Evolutionary conservation across 306 rosid genomes (phyloP).

Genomic region (Dalbergia cultrata): DNA sequence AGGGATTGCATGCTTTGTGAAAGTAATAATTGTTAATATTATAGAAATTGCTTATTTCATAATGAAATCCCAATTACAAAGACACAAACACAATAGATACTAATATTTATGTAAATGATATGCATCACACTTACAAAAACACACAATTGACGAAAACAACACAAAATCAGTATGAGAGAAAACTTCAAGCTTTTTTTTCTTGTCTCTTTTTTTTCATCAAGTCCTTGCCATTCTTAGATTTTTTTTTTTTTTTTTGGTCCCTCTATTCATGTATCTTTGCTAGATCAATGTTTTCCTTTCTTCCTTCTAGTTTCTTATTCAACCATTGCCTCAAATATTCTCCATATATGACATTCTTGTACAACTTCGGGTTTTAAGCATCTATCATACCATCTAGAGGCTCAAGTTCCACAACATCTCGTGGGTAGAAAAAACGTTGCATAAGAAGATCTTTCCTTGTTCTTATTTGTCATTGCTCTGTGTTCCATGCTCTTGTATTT

Average conservation of each 20-base stretch:
- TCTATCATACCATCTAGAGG: constrained; percentile 52
- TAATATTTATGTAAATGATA: background rate
- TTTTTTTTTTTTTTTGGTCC: no score
- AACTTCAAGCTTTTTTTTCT: no score
- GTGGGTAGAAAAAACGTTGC: constrained; percentile 47
- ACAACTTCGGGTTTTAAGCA: constrained; percentile 44
- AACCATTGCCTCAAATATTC: constrained; percentile 54
- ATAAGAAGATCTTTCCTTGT: constrained; percentile 44
- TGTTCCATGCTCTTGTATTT: constrained; percentile 60
- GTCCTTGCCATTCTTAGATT: no score
- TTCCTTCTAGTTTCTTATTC: constrained; percentile 54
- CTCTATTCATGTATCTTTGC: constrained; percentile 29
- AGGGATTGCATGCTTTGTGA: background rate
- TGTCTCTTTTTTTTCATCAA: no score
- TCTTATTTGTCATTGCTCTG: constrained; percentile 52
- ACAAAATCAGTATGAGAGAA: no score
- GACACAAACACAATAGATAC: no score
- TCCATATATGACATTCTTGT: constrained; percentile 56
- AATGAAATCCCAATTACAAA: background rate
- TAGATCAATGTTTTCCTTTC: constrained; percentile 38
- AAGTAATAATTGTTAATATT: background rate
- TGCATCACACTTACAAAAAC: no score
- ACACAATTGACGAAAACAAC: no score
- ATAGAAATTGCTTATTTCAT: background rate
- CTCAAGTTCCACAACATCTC: constrained; percentile 51